Base-by-base conservation (phyloP, 305 asterid species). In the Ajuga reptans region DNA sequence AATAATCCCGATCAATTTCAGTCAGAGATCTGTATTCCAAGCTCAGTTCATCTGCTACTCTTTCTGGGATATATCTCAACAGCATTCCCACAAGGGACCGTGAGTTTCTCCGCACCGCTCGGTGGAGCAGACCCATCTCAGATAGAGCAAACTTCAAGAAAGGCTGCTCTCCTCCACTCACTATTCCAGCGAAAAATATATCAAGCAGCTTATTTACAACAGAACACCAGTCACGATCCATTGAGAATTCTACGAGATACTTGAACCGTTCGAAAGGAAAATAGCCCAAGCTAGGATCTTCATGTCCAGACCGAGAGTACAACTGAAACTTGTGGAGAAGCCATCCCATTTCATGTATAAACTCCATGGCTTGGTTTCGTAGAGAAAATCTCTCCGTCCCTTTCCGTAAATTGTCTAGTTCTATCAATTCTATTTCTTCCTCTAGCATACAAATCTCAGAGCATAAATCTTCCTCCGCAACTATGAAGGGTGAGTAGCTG, bases 291-390 rank as follows among this genome's bases (percentile, higher is more conserved):
- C 71, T 73, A 64, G 79, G 77, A 75, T 78, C 84, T 67, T 50
- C 71, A n/a, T 66, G 76, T 59, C 69, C 86, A 34, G 66, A 64
- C 75, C 77, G 83, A 50, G 88, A 80, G 58, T 66, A 83, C 45
- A 71, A 76, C 18, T 79, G 79, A 68, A 72, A 79, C 75, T 84
- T 86, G 59, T 82, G 92, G 74, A 86, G 86, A 74, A 88, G 87
- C 95, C 92, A 86, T 58, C 95, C 95, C 85, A 88, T 75, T 83
- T 88, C 95, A 66, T 86, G 87, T 58, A 88, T 77, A 68, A 88
- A 88, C 57, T 88, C 84, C 83, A 86, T 63, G 47, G 89, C 87
- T 73, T 73, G 80, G 74, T 79, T 76, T 64, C 82, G 71, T 52
- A 69, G 74, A 69, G 74, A 82, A 37, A 60, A 29, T 55, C 79